Conservation (phyloP, 208 protist species). For the Acanthamoeba culbertsoni region DNA sequence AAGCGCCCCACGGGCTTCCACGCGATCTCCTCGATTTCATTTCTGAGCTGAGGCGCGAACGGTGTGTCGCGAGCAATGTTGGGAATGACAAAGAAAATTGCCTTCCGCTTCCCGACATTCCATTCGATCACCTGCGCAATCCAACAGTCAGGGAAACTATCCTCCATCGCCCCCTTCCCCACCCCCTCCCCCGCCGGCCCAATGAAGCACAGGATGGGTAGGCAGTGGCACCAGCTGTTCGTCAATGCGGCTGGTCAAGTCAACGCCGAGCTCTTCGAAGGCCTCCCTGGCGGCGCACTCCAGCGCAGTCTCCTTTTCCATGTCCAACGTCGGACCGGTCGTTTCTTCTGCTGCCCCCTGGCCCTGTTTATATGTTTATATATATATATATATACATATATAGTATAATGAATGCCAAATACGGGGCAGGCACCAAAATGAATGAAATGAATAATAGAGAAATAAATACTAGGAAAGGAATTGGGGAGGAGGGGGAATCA, state of each 20-base stretch:
- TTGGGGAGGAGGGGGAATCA: too few relatives aligned
- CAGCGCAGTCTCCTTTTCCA: neutral
- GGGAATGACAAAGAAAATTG: neutral
- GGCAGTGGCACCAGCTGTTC: neutral
- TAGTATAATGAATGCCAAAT: too few relatives aligned
- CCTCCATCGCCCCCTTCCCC: too few relatives aligned
- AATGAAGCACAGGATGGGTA: neutral
- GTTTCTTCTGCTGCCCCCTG: neutral
- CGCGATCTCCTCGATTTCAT: constrained; percentile 17
- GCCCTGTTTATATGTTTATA: too few relatives aligned
- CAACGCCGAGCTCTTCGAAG: constrained; percentile 8
- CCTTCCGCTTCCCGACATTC: constrained; percentile 12
- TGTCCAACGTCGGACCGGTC: neutral
- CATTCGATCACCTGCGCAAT: neutral
- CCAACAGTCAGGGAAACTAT: too few relatives aligned
- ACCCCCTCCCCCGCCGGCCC: too few relatives aligned
- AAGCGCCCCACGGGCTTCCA: neutral
- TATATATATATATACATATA: too few relatives aligned
- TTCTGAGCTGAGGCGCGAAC: neutral
- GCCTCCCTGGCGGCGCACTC: neutral
- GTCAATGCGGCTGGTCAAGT: neutral
- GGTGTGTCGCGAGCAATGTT: neutral
- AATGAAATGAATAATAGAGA: too few relatives aligned
- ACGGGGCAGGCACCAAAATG: too few relatives aligned
- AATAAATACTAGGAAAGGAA: too few relatives aligned